Percentiles rank a stretch among this genome's conserved stretches.
Conservation (phyloP, 1,284 basidiomycete species). For the Hypsizygus ulmarius region DNA sequence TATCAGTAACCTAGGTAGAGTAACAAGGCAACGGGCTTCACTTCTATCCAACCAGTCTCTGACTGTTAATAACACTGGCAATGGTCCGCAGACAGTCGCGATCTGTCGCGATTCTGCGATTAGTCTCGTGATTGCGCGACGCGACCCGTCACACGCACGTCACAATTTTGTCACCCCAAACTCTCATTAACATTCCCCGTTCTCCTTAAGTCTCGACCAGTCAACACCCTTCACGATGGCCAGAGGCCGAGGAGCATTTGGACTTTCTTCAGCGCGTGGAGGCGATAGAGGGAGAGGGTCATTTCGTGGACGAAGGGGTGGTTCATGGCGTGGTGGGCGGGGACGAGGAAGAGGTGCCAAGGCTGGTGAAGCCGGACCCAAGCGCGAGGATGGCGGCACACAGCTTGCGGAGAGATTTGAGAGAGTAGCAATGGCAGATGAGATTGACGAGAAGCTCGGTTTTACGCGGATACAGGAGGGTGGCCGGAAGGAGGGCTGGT, state of each 20-base stretch:
- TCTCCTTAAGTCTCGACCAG: background rate
- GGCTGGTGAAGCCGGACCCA: constrained; percentile 48
- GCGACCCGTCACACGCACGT: constrained; percentile 13
- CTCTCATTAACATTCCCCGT: background rate
- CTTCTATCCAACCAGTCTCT: background rate
- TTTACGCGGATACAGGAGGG: constrained; percentile 82
- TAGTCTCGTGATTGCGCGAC: constrained; percentile 7
- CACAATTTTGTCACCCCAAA: constrained; percentile 2
- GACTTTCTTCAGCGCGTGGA: constrained; percentile 35
- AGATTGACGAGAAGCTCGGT: constrained; percentile 92
- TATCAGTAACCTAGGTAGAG: background rate
- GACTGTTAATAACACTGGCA: too few relatives aligned
- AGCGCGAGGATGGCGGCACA: constrained; percentile 85
- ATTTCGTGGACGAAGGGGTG: constrained; percentile 40
- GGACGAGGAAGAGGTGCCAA: constrained; percentile 55
- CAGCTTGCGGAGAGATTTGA: constrained; percentile 83
- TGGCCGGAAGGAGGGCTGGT: constrained; percentile 78
- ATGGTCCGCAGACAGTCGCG: too few relatives aligned
- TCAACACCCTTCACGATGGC: constrained; percentile 29
- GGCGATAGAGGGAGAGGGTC: constrained; percentile 40
- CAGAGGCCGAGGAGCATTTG: constrained; percentile 38
- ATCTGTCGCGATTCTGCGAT: too few relatives aligned
- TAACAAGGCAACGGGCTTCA: background rate
- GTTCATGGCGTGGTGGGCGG: constrained; percentile 48
- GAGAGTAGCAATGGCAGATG: constrained; percentile 71